phyloP scores from a whole-genome alignment of 2,329 filamentous ascomycete genomes.

The Talaromyces sp. region DNA sequence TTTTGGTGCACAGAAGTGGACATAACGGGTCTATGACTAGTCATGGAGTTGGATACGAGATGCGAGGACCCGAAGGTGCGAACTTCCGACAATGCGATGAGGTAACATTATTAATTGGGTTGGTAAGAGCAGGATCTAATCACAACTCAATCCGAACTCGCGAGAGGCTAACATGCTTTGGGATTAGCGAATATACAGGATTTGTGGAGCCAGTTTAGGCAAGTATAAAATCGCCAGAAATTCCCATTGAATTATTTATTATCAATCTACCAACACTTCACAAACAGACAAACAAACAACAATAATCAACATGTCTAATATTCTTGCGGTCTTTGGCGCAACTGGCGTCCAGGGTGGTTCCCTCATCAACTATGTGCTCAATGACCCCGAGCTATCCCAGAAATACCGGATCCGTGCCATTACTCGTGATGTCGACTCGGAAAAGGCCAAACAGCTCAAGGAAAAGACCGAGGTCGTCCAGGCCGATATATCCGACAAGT shows the following conservation, averaged over 20 bases:
- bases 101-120: too few species aligned
- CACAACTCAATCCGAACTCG: too few species aligned
- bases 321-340: slow-evolving; percentile 53
- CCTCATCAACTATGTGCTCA: slow-evolving; percentile 45
- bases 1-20: not conserved
- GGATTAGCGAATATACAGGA: too few species aligned
- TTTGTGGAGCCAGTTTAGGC: too few species aligned
- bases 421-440: slow-evolving; percentile 42
- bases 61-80: not conserved
- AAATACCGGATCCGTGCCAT: slow-evolving; percentile 52
- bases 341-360: slow-evolving; percentile 59
- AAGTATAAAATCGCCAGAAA: too few species aligned
- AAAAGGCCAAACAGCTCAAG: slow-evolving; percentile 27
- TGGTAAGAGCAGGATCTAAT: too few species aligned
- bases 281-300: not conserved
- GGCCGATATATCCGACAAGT: slow-evolving; percentile 48
- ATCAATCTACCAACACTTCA: too few species aligned
- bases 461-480: slow-evolving; percentile 49
- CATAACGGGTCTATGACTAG: not conserved
- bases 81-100: not conserved
- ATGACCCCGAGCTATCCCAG: slow-evolving; percentile 40
- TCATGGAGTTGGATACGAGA: not conserved
- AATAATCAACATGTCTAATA: not conserved
- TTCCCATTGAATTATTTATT: too few species aligned
- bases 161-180: too few species aligned